A percentile compares a stretch with the other conserved stretches of the same genome.
phyloP scores from a whole-genome alignment of 352 stramenopile genomes.

The Pythium dissotocum region DNA sequence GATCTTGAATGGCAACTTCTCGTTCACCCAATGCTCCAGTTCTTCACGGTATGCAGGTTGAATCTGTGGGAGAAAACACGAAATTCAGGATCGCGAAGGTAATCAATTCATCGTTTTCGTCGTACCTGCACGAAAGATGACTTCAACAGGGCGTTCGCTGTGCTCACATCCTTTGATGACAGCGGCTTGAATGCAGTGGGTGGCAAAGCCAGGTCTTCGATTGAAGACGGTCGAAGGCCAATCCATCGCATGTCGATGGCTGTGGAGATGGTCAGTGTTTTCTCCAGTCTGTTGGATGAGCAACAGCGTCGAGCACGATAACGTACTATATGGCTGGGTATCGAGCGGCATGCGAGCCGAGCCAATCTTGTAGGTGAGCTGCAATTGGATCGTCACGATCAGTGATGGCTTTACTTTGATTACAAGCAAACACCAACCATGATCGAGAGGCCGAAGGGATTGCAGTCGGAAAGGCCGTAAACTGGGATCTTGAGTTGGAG shows the following conservation, averaged over 20 bases:
- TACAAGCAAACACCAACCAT: constrained; percentile 47
- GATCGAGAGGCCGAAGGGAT: constrained; percentile 93
- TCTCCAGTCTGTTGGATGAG: no score
- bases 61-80: constrained; percentile 30
- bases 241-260: constrained; percentile 90
- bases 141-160: constrained; percentile 42
- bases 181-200: constrained; percentile 56
- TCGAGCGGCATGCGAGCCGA: constrained; percentile 85
- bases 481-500: constrained; percentile 82
- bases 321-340: constrained; percentile 53
- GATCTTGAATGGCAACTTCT: constrained; percentile 63
- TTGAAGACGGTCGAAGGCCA: constrained; percentile 87
- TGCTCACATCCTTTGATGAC: constrained; percentile 50
- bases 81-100: no score
- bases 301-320: not conserved
- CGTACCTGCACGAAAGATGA: constrained; percentile 67
- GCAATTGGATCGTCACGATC: not conserved
- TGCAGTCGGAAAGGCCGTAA: constrained; percentile 92
- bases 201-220: constrained; percentile 49
- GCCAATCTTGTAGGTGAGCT: constrained; percentile 91
- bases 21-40: constrained; percentile 51
- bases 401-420: no score
- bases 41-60: constrained; percentile 54
- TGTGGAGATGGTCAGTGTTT: constrained; percentile 11
- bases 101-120: no score